Evolutionary conservation across 306 rosid genomes (phyloP).

Genomic region (Acacia melanoxylon): DNA sequence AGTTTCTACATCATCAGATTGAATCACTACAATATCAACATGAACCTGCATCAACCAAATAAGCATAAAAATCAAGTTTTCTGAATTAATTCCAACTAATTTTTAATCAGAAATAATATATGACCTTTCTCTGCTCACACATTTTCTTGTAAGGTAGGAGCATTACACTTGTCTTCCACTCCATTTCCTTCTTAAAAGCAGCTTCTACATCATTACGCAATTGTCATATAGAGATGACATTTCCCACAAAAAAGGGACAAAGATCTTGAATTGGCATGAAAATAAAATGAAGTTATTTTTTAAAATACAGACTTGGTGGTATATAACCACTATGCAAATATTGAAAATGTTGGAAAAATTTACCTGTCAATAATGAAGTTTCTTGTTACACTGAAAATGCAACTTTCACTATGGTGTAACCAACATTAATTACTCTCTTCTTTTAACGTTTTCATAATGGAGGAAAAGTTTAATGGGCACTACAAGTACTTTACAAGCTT

Average conservation of each 20-base stretch:
- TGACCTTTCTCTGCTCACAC: conserved; percentile 75
- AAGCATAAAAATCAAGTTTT: conserved; percentile 20
- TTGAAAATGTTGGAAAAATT: not conserved
- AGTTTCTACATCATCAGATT: conserved; percentile 74
- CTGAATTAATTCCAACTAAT: conserved; percentile 16
- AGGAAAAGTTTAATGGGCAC: not conserved
- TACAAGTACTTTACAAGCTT: not conserved
- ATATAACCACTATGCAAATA: not conserved
- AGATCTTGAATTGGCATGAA: conserved; percentile 23
- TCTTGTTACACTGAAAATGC: not conserved
- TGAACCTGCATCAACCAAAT: conserved; percentile 58
- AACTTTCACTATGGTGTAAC: not conserved
- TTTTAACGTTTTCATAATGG: not conserved
- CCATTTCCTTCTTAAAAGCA: conserved; percentile 69
- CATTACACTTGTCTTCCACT: conserved; percentile 57
- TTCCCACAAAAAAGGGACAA: conserved; percentile 68
- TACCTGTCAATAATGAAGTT: not conserved
- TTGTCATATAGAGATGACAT: conserved; percentile 64
- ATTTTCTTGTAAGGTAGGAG: conserved; percentile 79
- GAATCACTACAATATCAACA: conserved; percentile 64
- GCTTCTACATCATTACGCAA: conserved; percentile 60
- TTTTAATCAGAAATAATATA: conserved; percentile 31
- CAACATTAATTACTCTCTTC: not conserved
- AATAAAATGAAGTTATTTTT: not conserved
- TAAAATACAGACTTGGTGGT: conserved; percentile 4